These are phyloP conservation scores for Brassica hybrid DNA, from an alignment of 441 rosid species.

Conservation along the genomic window DNA sequence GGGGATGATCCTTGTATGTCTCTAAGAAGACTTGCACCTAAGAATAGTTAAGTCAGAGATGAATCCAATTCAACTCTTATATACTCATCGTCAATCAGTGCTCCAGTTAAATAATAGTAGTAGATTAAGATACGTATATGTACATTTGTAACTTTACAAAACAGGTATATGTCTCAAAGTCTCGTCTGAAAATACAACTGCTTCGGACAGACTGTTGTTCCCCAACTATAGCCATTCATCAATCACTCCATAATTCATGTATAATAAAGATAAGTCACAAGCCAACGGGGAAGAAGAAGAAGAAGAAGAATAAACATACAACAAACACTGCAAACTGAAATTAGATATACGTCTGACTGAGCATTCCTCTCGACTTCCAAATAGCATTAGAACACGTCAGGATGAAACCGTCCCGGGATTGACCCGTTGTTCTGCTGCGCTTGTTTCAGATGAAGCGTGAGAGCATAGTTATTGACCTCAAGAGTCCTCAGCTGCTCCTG, in stretches of 20 bases:
- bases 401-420: constrained; percentile 83
- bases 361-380: neutral
- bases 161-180: neutral
- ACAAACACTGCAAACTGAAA: constrained; percentile 22
- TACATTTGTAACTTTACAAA: neutral
- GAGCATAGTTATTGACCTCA: constrained; percentile 92
- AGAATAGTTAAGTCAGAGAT: too few species aligned
- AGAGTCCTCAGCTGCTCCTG: constrained; percentile 89
- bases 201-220: constrained; percentile 2
- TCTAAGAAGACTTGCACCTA: too few species aligned
- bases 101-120: neutral
- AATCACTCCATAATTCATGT: constrained; percentile 8
- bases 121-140: neutral
- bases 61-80: too few species aligned
- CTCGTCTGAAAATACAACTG: constrained; percentile 5
- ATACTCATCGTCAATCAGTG: too few species aligned
- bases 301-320: constrained; percentile 7
- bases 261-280: constrained; percentile 6
- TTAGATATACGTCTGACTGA: neutral
- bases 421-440: constrained; percentile 85
- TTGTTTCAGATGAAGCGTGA: constrained; percentile 89
- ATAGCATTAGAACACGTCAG: constrained; percentile 69
- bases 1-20: too few species aligned
- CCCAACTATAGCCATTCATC: constrained; percentile 14
- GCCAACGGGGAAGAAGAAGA: neutral